phyloP scores from a whole-genome alignment of 2,329 filamentous ascomycete genomes.

The Epichloe brachyelytri region DNA sequence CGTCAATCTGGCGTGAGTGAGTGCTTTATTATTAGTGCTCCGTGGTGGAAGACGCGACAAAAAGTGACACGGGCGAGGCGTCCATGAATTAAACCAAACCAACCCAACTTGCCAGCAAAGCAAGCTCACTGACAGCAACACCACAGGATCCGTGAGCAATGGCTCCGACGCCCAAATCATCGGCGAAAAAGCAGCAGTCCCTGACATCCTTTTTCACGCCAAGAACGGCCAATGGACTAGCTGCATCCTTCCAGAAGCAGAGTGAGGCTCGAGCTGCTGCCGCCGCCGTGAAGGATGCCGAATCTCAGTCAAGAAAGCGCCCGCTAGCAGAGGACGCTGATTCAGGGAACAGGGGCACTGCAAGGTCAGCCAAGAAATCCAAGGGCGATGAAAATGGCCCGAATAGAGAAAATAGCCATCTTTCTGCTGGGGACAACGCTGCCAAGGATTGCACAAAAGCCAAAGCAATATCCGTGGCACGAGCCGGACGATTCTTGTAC shows the following conservation, averaged over 20 bases:
- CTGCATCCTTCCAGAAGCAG: slow-evolving; percentile 23
- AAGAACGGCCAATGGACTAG: slow-evolving; percentile 37
- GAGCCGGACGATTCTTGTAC: slow-evolving; percentile 42
- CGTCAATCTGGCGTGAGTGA: no score
- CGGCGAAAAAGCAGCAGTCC: slow-evolving; percentile 60
- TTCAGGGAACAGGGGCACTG: slow-evolving; percentile 27
- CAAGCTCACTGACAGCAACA: not conserved
- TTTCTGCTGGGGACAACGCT: slow-evolving; percentile 15
- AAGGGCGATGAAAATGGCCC: slow-evolving; percentile 22
- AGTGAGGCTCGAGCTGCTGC: slow-evolving; percentile 14
- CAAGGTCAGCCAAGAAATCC: slow-evolving; percentile 31
- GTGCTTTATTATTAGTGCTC: no score
- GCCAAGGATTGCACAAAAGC: not conserved
- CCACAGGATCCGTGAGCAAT: slow-evolving; percentile 10
- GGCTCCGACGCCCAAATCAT: slow-evolving; percentile 17
- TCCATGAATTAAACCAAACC: no score
- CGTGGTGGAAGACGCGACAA: no score
- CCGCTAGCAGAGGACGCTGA: slow-evolving; percentile 35
- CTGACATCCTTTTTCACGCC: slow-evolving; percentile 78
- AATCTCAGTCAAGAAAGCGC: slow-evolving; percentile 32
- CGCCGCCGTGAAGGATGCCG: slow-evolving; percentile 14
- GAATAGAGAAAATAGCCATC: slow-evolving; percentile 21
- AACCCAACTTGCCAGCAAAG: no score
- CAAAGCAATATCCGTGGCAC: slow-evolving; percentile 14
- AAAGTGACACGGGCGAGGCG: no score